Conservation (phyloP, 2,329 filamentous ascomycete genomes). For the Penicillium sp. region DNA sequence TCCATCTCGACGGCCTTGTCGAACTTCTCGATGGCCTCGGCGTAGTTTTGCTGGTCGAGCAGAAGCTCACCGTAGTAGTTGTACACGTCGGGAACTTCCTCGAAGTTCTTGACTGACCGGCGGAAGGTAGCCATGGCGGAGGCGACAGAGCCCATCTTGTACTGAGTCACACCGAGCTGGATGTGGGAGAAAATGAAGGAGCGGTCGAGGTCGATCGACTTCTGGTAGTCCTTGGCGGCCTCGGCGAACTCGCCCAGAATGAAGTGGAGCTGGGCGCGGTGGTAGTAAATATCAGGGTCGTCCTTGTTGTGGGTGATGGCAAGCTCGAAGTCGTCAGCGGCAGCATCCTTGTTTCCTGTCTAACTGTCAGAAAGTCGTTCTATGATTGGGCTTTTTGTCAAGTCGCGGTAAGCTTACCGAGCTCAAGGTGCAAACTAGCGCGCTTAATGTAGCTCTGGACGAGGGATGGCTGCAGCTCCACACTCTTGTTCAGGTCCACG, state of each 20-base stretch:
- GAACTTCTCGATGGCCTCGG: conserved; percentile 96
- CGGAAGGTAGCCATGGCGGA: conserved; percentile 99
- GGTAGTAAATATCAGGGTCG: conserved; percentile 98
- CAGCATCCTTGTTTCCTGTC: conserved; percentile 75
- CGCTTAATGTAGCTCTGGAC: conserved; percentile 99
- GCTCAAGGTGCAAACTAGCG: conserved; percentile 94
- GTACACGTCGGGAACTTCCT: conserved; percentile 94
- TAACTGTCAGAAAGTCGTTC: conserved; percentile 29
- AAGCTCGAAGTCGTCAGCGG: conserved; percentile 80
- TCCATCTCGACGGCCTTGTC: conserved; percentile 99
- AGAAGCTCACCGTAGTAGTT: conserved; percentile 99
- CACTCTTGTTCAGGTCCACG: conserved; percentile 83
- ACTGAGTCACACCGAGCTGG: conserved; percentile 97
- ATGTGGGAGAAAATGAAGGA: conserved; percentile 99
- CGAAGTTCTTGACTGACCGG: conserved; percentile 96
- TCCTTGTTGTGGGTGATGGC: conserved; percentile 80
- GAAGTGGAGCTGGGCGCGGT: conserved; percentile 96
- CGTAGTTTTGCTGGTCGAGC: conserved; percentile 92
- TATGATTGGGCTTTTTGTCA: background rate
- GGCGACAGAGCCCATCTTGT: conserved; percentile 98
- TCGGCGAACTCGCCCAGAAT: conserved; percentile 92
- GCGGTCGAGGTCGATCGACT: conserved; percentile 93
- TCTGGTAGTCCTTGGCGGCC: conserved; percentile 97
- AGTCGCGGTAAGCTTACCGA: conserved; percentile 56
- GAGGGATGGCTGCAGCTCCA: conserved; percentile 81